These are phyloP conservation scores for Spathaspora sp. DNA, from an alignment of 1,139 yeast species.

Conservation along the genomic window DNA sequence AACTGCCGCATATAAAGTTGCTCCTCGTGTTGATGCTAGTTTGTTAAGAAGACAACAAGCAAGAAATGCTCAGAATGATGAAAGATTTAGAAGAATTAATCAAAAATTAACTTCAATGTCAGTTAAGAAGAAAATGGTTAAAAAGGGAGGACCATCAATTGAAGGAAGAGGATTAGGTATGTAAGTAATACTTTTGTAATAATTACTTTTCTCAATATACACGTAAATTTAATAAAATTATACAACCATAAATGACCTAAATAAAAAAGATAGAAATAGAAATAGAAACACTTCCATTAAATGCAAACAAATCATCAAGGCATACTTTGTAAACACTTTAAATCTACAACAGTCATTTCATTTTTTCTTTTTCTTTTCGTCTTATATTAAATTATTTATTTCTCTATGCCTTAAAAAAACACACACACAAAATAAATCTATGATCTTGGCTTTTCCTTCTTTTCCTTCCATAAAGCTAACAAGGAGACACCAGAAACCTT, in stretches of 20 bases:
- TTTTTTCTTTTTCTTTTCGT: background rate
- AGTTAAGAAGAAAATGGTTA: conserved; percentile 44
- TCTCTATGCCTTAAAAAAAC: conserved; percentile 3
- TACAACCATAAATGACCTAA: conserved; percentile 12
- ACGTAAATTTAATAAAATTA: conserved; percentile 17
- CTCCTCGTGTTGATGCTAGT: conserved; percentile 70
- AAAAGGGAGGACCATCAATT: conserved; percentile 74
- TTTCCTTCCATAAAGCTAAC: conserved; percentile 99
- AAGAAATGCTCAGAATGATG: conserved; percentile 62
- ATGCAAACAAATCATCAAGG: background rate
- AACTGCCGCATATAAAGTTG: conserved; percentile 85
- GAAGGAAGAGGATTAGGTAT: conserved; percentile 69
- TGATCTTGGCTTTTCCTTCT: conserved; percentile 99
- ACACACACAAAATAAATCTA: conserved; percentile 29
- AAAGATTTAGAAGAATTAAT: conserved; percentile 72
- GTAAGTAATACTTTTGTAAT: conserved; percentile 17
- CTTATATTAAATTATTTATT: background rate
- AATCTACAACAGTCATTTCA: background rate
- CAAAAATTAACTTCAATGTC: conserved; percentile 52
- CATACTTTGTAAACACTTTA: background rate
- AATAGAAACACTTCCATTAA: background rate
- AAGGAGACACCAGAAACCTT: conserved; percentile 99
- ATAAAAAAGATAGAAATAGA: background rate
- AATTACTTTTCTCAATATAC: conserved; percentile 20
- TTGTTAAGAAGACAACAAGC: conserved; percentile 38